Percentiles rank a stretch among this genome's conserved stretches.
Evolutionary conservation across 805 yeast species (phyloP).

Genomic region (Myxozyma monticola): DNA sequence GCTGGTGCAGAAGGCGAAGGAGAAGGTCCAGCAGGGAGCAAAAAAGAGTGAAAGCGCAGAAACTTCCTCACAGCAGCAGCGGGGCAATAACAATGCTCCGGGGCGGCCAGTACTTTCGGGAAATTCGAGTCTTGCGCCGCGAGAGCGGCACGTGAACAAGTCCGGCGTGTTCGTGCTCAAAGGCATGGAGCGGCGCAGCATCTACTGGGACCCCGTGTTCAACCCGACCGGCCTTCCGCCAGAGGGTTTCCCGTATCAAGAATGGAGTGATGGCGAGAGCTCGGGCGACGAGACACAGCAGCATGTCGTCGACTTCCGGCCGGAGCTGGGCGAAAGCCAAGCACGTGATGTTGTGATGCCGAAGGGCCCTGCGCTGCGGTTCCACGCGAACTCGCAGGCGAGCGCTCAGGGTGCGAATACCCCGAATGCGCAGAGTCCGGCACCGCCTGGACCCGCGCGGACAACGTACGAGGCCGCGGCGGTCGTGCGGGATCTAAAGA

Average conservation of each 20-base stretch:
- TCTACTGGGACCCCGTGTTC: constrained; percentile 32
- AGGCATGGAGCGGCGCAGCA: constrained; percentile 28
- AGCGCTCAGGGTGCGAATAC: background rate
- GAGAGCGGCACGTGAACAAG: constrained; percentile 19
- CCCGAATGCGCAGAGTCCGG: background rate
- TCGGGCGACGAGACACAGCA: background rate
- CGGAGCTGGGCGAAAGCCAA: constrained; percentile 12
- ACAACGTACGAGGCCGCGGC: constrained; percentile 34
- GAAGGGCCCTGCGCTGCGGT: constrained; percentile 26
- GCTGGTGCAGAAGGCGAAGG: constrained; percentile 23
- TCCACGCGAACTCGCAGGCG: background rate
- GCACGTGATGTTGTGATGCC: constrained; percentile 31
- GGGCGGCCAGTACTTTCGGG: background rate
- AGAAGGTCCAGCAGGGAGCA: constrained; percentile 4
- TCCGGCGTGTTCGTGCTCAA: constrained; percentile 24
- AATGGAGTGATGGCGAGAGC: constrained; percentile 21
- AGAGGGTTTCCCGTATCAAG: constrained; percentile 24
- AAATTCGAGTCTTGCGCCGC: background rate
- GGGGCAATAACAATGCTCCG: background rate
- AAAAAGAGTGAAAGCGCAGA: background rate
- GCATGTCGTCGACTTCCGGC: constrained; percentile 9
- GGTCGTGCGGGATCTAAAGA: constrained; percentile 30
- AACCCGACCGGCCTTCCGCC: constrained; percentile 33
- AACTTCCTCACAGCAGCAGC: background rate
- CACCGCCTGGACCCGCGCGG: constrained; percentile 1